A percentile compares a stretch with the other conserved stretches of the same genome.
Conservation (phyloP, 495 filamentous ascomycete genomes). For the Xylaria longipes region DNA sequence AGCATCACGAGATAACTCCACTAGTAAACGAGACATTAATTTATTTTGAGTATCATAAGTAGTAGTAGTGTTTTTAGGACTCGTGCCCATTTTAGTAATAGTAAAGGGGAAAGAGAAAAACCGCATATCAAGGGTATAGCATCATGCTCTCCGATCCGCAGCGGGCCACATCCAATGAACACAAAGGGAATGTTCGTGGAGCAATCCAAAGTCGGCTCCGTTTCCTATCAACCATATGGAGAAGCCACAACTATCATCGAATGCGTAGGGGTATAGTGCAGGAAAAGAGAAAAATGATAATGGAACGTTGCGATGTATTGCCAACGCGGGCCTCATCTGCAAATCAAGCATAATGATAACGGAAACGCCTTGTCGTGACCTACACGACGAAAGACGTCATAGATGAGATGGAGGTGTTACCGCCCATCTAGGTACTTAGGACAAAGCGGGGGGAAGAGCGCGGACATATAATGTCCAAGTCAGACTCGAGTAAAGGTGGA, state of each 20-base stretch:
- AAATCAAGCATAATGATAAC: constrained; percentile 25
- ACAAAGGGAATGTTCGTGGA: constrained; percentile 22
- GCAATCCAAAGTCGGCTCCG: constrained; percentile 25
- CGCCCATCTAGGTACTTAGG: constrained; percentile 15
- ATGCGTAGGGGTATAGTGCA: constrained; percentile 31
- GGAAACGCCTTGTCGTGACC: constrained; percentile 29
- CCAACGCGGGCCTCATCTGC: neutral
- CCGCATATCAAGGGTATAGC: neutral
- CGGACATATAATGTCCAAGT: constrained; percentile 2
- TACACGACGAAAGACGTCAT: constrained; percentile 25
- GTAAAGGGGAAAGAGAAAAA: constrained; percentile 3
- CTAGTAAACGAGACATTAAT: constrained; percentile 6
- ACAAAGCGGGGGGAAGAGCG: neutral
- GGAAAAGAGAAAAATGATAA: neutral
- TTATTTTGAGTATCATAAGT: constrained; percentile 9
- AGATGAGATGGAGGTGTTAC: constrained; percentile 8
- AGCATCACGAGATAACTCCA: neutral
- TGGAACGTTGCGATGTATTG: neutral
- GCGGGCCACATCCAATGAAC: constrained; percentile 19
- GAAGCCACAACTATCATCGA: constrained; percentile 20
- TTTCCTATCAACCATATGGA: constrained; percentile 8
- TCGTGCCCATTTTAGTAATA: constrained; percentile 2
- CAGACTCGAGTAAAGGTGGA: constrained; percentile 16
- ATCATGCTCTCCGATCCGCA: constrained; percentile 11
- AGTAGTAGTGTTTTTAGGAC: neutral